phyloP scores from a whole-genome alignment of 169 alveolate species.

The Plasmodium vivax region DNA sequence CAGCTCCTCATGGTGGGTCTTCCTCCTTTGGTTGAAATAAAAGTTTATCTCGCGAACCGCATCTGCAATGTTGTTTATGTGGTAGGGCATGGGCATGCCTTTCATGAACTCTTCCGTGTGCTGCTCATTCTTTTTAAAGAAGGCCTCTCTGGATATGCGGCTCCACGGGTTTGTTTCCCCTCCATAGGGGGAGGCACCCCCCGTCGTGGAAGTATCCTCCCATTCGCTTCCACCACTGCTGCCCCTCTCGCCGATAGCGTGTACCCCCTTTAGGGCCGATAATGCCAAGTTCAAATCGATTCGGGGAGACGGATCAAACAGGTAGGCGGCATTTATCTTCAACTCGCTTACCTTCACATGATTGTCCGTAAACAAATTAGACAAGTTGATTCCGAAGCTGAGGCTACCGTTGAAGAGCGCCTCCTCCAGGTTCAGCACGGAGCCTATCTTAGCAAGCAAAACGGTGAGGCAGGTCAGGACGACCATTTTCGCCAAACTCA shows the following conservation, averaged over 20 bases:
- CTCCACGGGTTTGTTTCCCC: constrained; percentile 24
- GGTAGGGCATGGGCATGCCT: constrained; percentile 41
- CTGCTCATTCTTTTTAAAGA: background rate
- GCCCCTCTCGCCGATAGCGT: background rate
- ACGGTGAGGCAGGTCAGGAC: background rate
- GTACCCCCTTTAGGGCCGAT: constrained; percentile 56
- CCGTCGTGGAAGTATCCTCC: background rate
- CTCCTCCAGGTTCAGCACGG: constrained; percentile 4
- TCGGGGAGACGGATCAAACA: background rate
- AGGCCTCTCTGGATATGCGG: constrained; percentile 4
- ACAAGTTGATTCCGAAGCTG: background rate
- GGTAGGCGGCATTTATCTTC: constrained; percentile 17
- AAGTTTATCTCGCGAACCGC: background rate
- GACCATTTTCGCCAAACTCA: background rate
- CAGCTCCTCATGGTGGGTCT: background rate
- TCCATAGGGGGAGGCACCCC: background rate
- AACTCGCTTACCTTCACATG: constrained; percentile 37
- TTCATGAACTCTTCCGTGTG: constrained; percentile 18
- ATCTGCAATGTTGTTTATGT: constrained; percentile 25
- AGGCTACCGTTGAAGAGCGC: constrained; percentile 29
- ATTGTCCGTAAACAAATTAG: constrained; percentile 3
- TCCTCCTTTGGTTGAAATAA: constrained; percentile 15
- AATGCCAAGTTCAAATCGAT: constrained; percentile 58
- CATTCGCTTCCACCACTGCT: background rate
- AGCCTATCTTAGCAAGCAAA: background rate